These are phyloP conservation scores for Neopestalotiopsis sp. DNA, from an alignment of 2,329 filamentous ascomycete genomes.

Conservation along the genomic window DNA sequence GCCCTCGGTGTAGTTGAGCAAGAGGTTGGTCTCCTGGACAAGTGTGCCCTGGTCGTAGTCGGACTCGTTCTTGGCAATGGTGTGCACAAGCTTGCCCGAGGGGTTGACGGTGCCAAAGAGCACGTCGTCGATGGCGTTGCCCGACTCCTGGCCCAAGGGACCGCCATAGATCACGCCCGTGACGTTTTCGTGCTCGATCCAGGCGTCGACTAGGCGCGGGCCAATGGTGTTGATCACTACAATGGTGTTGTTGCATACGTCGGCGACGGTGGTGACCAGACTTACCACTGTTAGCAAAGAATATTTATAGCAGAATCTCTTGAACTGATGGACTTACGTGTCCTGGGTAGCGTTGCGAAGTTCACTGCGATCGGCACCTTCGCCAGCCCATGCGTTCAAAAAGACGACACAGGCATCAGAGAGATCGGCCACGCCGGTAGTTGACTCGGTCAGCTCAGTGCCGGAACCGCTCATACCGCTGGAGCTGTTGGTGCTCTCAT, in stretches of 20 bases:
- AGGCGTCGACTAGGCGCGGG: conserved; percentile 62
- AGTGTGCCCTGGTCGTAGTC: conserved; percentile 49
- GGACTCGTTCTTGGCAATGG: conserved; percentile 53
- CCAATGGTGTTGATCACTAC: conserved; percentile 70
- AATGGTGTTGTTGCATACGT: conserved; percentile 70
- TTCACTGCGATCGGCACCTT: conserved; percentile 4
- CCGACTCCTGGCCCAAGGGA: conserved; percentile 66
- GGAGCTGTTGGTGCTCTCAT: conserved; percentile 21
- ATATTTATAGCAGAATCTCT: too few relatives aligned
- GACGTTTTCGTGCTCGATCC: conserved; percentile 62
- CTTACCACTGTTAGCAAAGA: too few relatives aligned
- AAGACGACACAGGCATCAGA: conserved; percentile 7
- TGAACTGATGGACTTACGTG: conserved; percentile 62
- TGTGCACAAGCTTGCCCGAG: conserved; percentile 62
- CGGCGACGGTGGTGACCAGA: background rate
- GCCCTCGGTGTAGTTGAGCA: conserved; percentile 26
- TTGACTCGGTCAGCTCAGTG: conserved; percentile 38
- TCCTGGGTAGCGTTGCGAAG: conserved; percentile 40
- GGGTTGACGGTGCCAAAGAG: conserved; percentile 67
- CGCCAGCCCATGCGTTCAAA: conserved; percentile 3
- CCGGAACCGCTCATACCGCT: conserved; percentile 8
- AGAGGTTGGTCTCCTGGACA: conserved; percentile 31
- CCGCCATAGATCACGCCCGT: conserved; percentile 66
- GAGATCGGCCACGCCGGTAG: conserved; percentile 28
- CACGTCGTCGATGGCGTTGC: conserved; percentile 65